Evolutionary conservation across 2,329 filamentous ascomycete genomes (phyloP).

Genomic region (Raffaelea ambrosiae): DNA sequence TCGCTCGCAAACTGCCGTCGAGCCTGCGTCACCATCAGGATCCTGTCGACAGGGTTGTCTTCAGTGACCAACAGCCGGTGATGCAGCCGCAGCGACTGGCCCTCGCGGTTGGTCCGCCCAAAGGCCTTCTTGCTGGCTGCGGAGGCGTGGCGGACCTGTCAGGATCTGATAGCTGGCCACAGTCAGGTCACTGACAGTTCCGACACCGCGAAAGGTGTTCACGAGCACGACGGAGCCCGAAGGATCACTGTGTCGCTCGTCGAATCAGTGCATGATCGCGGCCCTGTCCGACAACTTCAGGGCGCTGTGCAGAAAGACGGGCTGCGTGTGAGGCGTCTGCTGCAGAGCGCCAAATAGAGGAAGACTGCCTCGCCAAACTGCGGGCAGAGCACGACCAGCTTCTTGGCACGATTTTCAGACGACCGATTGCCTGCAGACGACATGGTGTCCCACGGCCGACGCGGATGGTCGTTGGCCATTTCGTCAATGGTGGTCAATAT

Average conservation of each 20-base stretch:
- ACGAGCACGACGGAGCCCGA: conserved; percentile 8
- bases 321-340: conserved; percentile 7
- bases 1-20: conserved; percentile 12
- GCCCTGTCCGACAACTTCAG: conserved; percentile 12
- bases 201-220: conserved; percentile 13
- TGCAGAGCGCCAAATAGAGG: conserved; percentile 13
- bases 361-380: conserved; percentile 16
- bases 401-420: conserved; percentile 14
- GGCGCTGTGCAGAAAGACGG: conserved; percentile 14
- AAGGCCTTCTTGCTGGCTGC: conserved; percentile 16
- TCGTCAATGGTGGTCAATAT: conserved; percentile 10
- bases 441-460: conserved; percentile 1
- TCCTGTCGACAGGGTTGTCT: conserved; percentile 15
- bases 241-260: neutral
- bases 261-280: conserved; percentile 11
- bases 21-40: conserved; percentile 15
- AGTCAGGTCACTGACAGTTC: conserved; percentile 14
- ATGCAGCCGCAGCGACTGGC: conserved; percentile 13
- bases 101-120: conserved; percentile 16
- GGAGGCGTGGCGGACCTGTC: conserved; percentile 14
- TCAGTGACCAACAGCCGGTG: conserved; percentile 14
- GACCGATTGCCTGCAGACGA: too few species aligned
- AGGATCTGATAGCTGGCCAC: conserved; percentile 16
- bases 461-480: conserved; percentile 10
- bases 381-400: conserved; percentile 15